Evolutionary conservation across 371 early-diverging fungal species (phyloP).

Genomic region (Mortierella sp.): DNA sequence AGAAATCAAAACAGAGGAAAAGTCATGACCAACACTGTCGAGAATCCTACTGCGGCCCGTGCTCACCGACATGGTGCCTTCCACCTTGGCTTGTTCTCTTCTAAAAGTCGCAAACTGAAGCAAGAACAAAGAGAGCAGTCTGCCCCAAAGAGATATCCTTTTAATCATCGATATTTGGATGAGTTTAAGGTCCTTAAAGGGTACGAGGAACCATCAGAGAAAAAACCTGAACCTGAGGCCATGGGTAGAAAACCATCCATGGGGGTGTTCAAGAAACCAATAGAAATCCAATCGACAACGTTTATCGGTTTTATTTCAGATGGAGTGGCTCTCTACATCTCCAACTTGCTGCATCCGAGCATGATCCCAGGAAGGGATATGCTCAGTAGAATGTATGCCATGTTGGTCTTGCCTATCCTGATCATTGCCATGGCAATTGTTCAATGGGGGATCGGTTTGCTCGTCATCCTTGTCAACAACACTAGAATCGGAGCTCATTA

Average conservation of each 20-base stretch:
- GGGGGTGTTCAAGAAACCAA: slow-evolving; percentile 20
- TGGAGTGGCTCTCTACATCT: slow-evolving; percentile 24
- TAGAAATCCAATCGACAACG: slow-evolving; percentile 25
- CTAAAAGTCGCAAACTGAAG: slow-evolving; percentile 9
- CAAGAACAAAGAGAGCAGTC: slow-evolving; percentile 9
- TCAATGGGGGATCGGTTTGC: slow-evolving; percentile 30
- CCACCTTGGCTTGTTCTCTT: not conserved
- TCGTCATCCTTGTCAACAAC: slow-evolving; percentile 29
- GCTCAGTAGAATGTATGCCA: slow-evolving; percentile 32
- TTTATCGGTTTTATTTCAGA: slow-evolving; percentile 24
- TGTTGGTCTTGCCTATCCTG: slow-evolving; percentile 39
- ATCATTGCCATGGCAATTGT: slow-evolving; percentile 31
- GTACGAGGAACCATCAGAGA: no score
- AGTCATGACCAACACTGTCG: slow-evolving; percentile 1
- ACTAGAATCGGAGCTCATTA: slow-evolving; percentile 19
- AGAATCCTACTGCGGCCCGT: slow-evolving; percentile 8
- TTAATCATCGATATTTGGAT: slow-evolving; percentile 14
- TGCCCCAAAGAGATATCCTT: slow-evolving; percentile 20
- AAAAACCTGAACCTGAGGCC: not conserved
- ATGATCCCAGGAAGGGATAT: slow-evolving; percentile 39
- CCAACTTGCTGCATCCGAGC: slow-evolving; percentile 27
- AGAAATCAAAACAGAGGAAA: no score
- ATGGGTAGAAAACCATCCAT: not conserved
- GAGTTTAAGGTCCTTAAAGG: slow-evolving; percentile 19
- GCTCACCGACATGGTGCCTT: not conserved